phyloP scores from a whole-genome alignment of 148 eudicot species.

The Fagopyrum esculentum region DNA sequence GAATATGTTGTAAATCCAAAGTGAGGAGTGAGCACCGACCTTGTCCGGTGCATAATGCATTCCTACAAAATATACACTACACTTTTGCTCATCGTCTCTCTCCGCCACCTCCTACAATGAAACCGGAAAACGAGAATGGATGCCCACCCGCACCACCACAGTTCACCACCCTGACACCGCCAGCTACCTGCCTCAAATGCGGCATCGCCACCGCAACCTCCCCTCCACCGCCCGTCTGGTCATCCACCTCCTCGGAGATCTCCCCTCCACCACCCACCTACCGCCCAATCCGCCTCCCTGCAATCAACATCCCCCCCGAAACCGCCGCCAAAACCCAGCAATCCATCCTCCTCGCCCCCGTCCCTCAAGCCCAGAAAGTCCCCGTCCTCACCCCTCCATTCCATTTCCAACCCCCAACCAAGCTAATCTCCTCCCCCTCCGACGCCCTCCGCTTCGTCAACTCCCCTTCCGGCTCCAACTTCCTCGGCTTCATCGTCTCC shows the following conservation, averaged over 20 bases:
- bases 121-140: not conserved
- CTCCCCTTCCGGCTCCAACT: constrained; percentile 37
- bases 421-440: constrained; percentile 43
- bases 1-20: too few species aligned
- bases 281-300: constrained; percentile 76
- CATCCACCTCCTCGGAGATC: constrained; percentile 17
- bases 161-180: constrained; percentile 7
- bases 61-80: not conserved
- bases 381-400: constrained; percentile 45
- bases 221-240: constrained; percentile 20
- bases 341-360: constrained; percentile 69
- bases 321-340: constrained; percentile 38
- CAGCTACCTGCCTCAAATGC: constrained; percentile 58
- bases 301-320: constrained; percentile 59
- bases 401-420: constrained; percentile 50
- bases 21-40: not conserved
- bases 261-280: constrained; percentile 44
- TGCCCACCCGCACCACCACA: not conserved
- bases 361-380: constrained; percentile 50
- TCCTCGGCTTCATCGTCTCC: constrained; percentile 69
- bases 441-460: constrained; percentile 48
- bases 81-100: not conserved
- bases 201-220: constrained; percentile 50
- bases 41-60: not conserved
- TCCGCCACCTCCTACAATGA: not conserved